phyloP scores from a whole-genome alignment of 495 filamentous ascomycete genomes.

The Elasticomyces elasticus region DNA sequence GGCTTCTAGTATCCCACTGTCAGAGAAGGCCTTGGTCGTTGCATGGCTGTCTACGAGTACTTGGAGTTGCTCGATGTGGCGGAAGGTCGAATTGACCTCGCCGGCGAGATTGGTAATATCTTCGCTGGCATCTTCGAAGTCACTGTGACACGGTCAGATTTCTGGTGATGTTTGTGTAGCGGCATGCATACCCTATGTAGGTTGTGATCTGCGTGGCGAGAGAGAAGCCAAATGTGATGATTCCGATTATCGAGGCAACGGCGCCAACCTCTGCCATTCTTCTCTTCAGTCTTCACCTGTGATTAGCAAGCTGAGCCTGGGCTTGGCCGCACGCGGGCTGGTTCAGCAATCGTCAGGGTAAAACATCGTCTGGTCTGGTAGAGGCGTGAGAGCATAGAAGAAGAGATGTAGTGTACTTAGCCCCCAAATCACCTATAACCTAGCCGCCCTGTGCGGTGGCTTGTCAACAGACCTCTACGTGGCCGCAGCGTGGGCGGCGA shows the following conservation, averaged over 20 bases:
- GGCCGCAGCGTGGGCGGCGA: too few relatives aligned
- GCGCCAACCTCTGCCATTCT: not conserved
- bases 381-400: too few relatives aligned
- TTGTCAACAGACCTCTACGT: too few relatives aligned
- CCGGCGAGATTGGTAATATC: slow-evolving; percentile 5
- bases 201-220: slow-evolving; percentile 4
- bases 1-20: not conserved
- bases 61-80: slow-evolving; percentile 1
- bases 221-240: not conserved
- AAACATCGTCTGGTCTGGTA: too few relatives aligned
- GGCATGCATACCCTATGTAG: not conserved
- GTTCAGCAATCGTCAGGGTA: too few relatives aligned
- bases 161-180: not conserved
- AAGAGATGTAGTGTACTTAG: too few relatives aligned
- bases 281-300: too few relatives aligned
- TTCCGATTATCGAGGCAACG: not conserved
- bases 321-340: too few relatives aligned
- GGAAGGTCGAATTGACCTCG: not conserved
- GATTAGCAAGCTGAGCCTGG: too few relatives aligned
- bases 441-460: too few relatives aligned
- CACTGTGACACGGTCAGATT: not conserved
- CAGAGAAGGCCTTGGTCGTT: not conserved
- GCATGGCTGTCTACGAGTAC: not conserved
- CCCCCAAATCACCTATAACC: too few relatives aligned
- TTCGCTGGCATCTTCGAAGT: not conserved